Conservation (phyloP, 2,329 filamentous ascomycete species). For the Chaetothyriales sp. region DNA sequence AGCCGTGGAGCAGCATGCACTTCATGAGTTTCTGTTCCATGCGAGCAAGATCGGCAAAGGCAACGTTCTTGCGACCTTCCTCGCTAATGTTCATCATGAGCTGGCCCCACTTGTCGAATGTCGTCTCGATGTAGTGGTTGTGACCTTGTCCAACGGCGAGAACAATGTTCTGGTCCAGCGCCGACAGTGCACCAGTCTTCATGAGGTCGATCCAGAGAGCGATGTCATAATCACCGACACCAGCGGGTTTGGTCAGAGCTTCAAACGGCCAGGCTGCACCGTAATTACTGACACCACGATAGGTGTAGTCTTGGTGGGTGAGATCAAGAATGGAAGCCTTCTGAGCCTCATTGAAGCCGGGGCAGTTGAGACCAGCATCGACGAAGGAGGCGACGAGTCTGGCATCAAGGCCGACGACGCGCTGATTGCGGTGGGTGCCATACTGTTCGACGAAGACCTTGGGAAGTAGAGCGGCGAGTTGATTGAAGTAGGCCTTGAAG, state of each 20-base stretch:
- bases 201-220: conserved; percentile 15
- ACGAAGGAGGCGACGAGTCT: conserved; percentile 28
- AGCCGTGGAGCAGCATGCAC: conserved; percentile 7
- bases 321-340: conserved; percentile 9
- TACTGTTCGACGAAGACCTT: conserved; percentile 35
- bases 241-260: conserved; percentile 6
- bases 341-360: conserved; percentile 32
- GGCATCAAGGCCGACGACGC: conserved; percentile 26
- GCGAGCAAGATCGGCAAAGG: conserved; percentile 5
- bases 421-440: conserved; percentile 6
- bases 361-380: conserved; percentile 28
- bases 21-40: conserved; percentile 8
- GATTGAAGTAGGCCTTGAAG: conserved; percentile 33
- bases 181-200: conserved; percentile 5
- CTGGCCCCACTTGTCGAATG: conserved; percentile 6
- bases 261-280: conserved; percentile 15
- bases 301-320: not conserved
- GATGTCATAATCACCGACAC: conserved; percentile 10
- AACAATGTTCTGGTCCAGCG: conserved; percentile 4
- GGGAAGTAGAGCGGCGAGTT: conserved; percentile 58
- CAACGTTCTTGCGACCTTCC: conserved; percentile 2
- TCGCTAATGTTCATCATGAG: conserved; percentile 8
- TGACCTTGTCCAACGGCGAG: conserved; percentile 2
- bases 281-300: conserved; percentile 9
- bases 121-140: conserved; percentile 5